Conservation (phyloP, 2,329 filamentous ascomycete genomes). For the Neobulgaria alba region DNA sequence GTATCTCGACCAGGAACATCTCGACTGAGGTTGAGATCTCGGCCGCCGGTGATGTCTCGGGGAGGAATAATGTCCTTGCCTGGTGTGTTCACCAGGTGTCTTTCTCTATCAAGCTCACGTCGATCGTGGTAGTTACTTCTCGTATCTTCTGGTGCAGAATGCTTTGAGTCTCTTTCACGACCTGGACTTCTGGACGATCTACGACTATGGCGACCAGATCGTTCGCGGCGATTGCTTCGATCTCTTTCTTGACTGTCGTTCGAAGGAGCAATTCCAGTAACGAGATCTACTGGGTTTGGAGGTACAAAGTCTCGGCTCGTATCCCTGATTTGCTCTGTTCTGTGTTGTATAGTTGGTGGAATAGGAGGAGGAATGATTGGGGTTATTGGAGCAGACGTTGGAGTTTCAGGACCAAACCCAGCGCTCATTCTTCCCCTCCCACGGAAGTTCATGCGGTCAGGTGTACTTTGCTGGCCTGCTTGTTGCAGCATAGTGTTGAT, state of each 20-base stretch:
- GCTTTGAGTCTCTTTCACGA: slow-evolving; percentile 24
- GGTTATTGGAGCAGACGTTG: slow-evolving; percentile 41
- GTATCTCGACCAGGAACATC: slow-evolving; percentile 9
- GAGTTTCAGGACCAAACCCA: slow-evolving; percentile 40
- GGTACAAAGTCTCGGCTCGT: no score
- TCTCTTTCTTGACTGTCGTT: slow-evolving; percentile 24
- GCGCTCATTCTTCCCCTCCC: slow-evolving; percentile 30
- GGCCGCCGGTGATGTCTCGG: slow-evolving; percentile 6
- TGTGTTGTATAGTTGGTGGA: slow-evolving; percentile 5
- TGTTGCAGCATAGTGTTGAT: slow-evolving; percentile 52
- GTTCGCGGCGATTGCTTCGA: slow-evolving; percentile 23
- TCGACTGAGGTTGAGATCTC: no score
- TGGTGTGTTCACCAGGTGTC: slow-evolving; percentile 13
- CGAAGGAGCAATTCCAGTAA: slow-evolving; percentile 14
- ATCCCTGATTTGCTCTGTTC: background rate
- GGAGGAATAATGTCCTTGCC: slow-evolving; percentile 14
- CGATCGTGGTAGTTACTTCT: slow-evolving; percentile 24
- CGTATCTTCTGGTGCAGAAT: slow-evolving; percentile 20
- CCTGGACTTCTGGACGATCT: slow-evolving; percentile 24
- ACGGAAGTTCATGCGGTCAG: slow-evolving; percentile 22
- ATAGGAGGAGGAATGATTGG: slow-evolving; percentile 44
- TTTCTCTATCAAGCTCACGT: slow-evolving; percentile 15
- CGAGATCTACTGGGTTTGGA: slow-evolving; percentile 24
- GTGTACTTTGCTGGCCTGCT: slow-evolving; percentile 36
- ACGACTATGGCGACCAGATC: slow-evolving; percentile 26